phyloP scores from a whole-genome alignment of 352 stramenopile genomes.

The Pythium monospermum region DNA sequence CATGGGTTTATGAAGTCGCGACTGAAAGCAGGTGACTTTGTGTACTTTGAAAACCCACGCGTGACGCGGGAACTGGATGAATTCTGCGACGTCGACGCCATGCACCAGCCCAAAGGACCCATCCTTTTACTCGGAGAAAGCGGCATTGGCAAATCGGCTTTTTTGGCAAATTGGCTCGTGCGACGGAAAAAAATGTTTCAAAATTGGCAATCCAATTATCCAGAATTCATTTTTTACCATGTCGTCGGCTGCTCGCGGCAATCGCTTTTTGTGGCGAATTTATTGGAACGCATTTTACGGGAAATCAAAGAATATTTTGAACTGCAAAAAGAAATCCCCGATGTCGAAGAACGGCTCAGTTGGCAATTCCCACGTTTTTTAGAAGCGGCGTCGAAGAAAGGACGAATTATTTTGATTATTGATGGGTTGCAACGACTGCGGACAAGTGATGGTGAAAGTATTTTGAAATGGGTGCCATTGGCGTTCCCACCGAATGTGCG shows the following conservation, averaged over 20 bases:
- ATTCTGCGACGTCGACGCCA: constrained; percentile 81
- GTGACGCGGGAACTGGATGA: constrained; percentile 68
- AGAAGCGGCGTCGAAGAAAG: constrained; percentile 87
- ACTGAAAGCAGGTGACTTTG: constrained; percentile 62
- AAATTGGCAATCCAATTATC: constrained; percentile 76
- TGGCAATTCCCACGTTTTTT: constrained; percentile 91
- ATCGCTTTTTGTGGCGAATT: constrained; percentile 79
- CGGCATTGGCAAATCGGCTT: constrained; percentile 68
- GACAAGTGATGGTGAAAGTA: constrained; percentile 83
- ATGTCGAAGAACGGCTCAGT: constrained; percentile 81
- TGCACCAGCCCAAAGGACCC: constrained; percentile 73
- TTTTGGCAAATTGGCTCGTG: constrained; percentile 80
- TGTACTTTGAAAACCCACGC: constrained; percentile 64
- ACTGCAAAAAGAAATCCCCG: constrained; percentile 77
- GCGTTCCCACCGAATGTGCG: constrained; percentile 85
- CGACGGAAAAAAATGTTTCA: constrained; percentile 83
- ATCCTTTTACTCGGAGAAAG: constrained; percentile 73
- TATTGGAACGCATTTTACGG: constrained; percentile 82
- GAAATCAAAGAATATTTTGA: constrained; percentile 92
- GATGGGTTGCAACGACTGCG: constrained; percentile 84
- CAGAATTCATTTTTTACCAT: constrained; percentile 89
- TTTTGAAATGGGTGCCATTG: constrained; percentile 89
- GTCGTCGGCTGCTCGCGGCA: constrained; percentile 86
- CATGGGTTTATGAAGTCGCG: constrained; percentile 76
- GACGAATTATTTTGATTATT: constrained; percentile 86